Evolutionary conservation across 2,329 filamentous ascomycete species (phyloP), one percentile per base, ranked within the genome.

Genomic region (Scytalidium lignicola): DNA sequence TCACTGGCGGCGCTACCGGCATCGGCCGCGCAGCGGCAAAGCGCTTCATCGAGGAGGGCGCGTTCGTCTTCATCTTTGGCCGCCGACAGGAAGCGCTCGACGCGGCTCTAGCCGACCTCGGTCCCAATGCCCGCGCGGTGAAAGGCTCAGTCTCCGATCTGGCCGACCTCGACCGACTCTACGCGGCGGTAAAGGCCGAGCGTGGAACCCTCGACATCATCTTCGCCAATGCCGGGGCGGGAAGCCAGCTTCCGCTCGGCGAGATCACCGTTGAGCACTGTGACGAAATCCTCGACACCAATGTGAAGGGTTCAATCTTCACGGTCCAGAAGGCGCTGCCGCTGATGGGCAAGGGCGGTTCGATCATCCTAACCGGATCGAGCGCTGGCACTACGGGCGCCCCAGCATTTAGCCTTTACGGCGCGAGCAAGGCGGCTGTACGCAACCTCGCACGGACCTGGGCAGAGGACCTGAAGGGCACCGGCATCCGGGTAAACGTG

Each of bases 251-350:
- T 28, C 23, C 20, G 47, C 55, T 58, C 40, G 55, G 55, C 47
- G 42, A 57, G 40, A 53, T 58, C 55, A 58, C 55, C 40, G 52
- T 52, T 37, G 55, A 58, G 50, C 55, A 58, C 49, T 52, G 48
- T 26, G 47, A 61, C 13, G 58, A 59, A 3, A 53, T 61, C 1
- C 67, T 72, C 44, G 51, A 58, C 21, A 49, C 61, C 47, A 71
- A 71, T 48, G 55, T 69, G 2, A 58, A 62, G 12, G 66, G 67
- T 1, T 55, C 67, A 1, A 49, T 73, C 12, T 68, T 66, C 54
- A 52, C 65, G 29, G 54, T 60, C 3, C 67, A 72, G 42, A 64
- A 65, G 3, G 64, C 55, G 4, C 52, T 58, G 43, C 55, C 55
- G 40, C 47, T 58, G 23, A 57, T 58, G 55, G 45, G 47, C 32